These are phyloP conservation scores for Sporothrix schenckii DNA, from an alignment of 2,329 filamentous ascomycete species.

Conservation along the genomic window DNA sequence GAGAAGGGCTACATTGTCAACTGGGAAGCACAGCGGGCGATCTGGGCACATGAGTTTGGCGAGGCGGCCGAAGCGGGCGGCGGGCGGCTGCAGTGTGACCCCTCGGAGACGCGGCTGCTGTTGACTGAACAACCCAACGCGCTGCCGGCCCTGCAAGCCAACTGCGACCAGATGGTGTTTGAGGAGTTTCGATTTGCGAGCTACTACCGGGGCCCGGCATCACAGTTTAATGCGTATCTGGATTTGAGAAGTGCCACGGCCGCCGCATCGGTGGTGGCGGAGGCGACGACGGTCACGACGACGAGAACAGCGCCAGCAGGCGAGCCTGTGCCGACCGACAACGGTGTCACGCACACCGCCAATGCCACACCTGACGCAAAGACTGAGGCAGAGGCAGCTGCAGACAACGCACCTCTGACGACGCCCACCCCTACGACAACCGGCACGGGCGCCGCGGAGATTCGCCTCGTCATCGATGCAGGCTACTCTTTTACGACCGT, in stretches of 20 bases:
- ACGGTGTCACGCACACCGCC: background rate
- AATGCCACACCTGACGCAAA: background rate
- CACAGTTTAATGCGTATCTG: conserved; percentile 79
- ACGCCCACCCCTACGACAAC: background rate
- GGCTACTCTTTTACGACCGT: conserved; percentile 93
- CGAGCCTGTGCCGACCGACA: too few relatives aligned
- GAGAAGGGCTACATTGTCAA: conserved; percentile 95
- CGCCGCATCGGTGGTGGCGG: background rate
- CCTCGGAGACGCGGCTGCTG: conserved; percentile 78
- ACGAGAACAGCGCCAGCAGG: background rate
- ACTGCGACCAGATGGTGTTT: conserved; percentile 95
- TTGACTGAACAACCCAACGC: conserved; percentile 85
- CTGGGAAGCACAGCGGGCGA: conserved; percentile 93
- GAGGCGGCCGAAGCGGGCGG: background rate
- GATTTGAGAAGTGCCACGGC: conserved; percentile 47
- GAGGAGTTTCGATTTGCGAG: conserved; percentile 93
- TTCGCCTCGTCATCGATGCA: conserved; percentile 84
- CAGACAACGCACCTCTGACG: background rate
- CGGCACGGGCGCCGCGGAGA: conserved; percentile 64
- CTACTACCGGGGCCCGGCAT: conserved; percentile 74
- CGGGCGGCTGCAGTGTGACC: conserved; percentile 66
- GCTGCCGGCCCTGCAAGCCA: conserved; percentile 76
- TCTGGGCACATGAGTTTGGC: conserved; percentile 90
- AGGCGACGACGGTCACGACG: background rate
- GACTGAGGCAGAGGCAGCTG: background rate